Base-by-base conservation (phyloP, 805 yeast species). In the Metschnikowia matae region DNA sequence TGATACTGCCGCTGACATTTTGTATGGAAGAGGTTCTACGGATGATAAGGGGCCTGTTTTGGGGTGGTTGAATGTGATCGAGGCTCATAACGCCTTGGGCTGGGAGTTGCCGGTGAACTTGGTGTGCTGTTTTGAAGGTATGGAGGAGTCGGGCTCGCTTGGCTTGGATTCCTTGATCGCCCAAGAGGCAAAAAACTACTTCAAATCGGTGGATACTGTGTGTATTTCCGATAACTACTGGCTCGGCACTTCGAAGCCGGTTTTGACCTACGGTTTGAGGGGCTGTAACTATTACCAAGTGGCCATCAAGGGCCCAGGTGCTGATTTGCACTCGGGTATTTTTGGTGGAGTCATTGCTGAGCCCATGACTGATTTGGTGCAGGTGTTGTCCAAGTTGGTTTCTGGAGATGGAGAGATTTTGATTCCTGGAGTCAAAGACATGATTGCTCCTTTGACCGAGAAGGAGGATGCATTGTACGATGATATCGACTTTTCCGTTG, bases 21-120 rank as follows among this genome's bases (percentile, higher is more conserved):
- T 94, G 62, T 82, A 80, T 62, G 99, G 97, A 44, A 83, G 99
- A 70, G 99, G 99, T 40, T 75, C 96, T 18, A 87, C 97, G 39
- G 99, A 94, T 66, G 99, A 94, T 67, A 94, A 96, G 70, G 99
- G 99, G 32, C 99, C 99, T 35, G 95, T 94, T 41, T 77, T 91
- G 60, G 97, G 96, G 48, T 94, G 99, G 99, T 79, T 94, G 66
- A 92, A 94, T 67, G 85, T 84, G 38, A 77, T 94, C 40, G 87
- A 91, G 72, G 97, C 99, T 14, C 97, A 94, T 72, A 83, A 79
- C 50, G 87, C 83, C 59, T 79, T 89, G 50, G 90, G 89, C 18
- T 64, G 88, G 63, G 97, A 91, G 56, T 78, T 94, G 51, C 99
- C 99, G 17, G 97, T 94, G 55, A 94, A 94, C 73, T 71, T 94